These are phyloP conservation scores for Aschersonia sp. DNA, from an alignment of 2,329 filamentous ascomycete species.

Conservation along the genomic window DNA sequence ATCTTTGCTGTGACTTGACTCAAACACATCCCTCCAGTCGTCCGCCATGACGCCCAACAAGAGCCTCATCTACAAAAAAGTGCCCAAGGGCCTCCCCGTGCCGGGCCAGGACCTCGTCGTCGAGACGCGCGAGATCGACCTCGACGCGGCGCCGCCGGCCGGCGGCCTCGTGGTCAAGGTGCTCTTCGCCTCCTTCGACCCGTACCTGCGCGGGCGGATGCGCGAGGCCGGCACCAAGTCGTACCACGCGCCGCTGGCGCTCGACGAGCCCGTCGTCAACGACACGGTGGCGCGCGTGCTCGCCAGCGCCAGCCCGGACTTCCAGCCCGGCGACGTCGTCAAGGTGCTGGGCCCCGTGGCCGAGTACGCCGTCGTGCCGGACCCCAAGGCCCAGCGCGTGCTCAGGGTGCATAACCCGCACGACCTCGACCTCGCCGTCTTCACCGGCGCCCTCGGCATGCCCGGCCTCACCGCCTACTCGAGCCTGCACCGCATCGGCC, in stretches of 20 bases:
- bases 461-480: conserved; percentile 57
- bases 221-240: conserved; percentile 48
- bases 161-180: conserved; percentile 56
- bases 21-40: background rate
- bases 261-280: conserved; percentile 52
- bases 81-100: conserved; percentile 53
- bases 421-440: conserved; percentile 50
- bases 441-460: conserved; percentile 53
- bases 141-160: conserved; percentile 41
- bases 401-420: conserved; percentile 53
- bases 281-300: conserved; percentile 51
- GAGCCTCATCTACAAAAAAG: conserved; percentile 56
- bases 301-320: conserved; percentile 49
- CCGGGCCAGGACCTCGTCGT: conserved; percentile 55
- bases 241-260: conserved; percentile 34
- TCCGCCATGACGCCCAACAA: conserved; percentile 44
- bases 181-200: conserved; percentile 66
- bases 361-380: conserved; percentile 50
- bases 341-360: conserved; percentile 42
- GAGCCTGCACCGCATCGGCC: conserved; percentile 48
- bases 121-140: conserved; percentile 54
- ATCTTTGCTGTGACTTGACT: background rate
- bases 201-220: conserved; percentile 75
- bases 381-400: conserved; percentile 24
- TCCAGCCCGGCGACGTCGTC: conserved; percentile 54